These are phyloP conservation scores for Mycena epipterygia DNA, from an alignment of 768 basidiomycete genomes.

Conservation along the genomic window DNA sequence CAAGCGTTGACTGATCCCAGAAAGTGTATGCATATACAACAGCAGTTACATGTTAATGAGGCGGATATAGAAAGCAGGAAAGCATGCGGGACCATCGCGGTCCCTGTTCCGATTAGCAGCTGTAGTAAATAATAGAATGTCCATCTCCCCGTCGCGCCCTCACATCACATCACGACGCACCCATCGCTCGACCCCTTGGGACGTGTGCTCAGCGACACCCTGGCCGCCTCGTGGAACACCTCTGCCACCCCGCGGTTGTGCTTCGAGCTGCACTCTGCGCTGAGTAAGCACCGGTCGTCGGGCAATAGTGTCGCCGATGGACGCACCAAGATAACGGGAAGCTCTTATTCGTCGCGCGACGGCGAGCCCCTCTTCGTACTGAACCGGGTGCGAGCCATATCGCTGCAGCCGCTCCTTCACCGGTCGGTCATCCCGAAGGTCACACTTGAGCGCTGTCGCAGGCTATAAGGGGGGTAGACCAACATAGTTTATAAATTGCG, in stretches of 20 bases:
- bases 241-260: constrained; percentile 96
- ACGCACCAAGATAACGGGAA: constrained; percentile 85
- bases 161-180: constrained; percentile 72
- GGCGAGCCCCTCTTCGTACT: constrained; percentile 93
- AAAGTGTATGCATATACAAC: constrained; percentile 29
- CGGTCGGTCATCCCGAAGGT: constrained; percentile 87
- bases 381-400: constrained; percentile 78
- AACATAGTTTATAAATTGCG: constrained; percentile 46
- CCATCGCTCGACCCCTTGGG: constrained; percentile 72
- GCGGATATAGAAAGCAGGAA: constrained; percentile 27
- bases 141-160: not conserved
- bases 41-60: constrained; percentile 31
- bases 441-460: constrained; percentile 89
- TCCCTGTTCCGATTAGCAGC: constrained; percentile 27
- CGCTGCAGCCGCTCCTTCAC: constrained; percentile 81
- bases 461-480: constrained; percentile 24
- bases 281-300: not conserved
- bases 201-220: constrained; percentile 83
- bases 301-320: not conserved
- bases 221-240: constrained; percentile 92
- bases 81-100: constrained; percentile 10
- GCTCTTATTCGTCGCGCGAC: constrained; percentile 93
- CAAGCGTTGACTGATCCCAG: not conserved
- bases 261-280: constrained; percentile 94
- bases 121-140: constrained; percentile 25